Evolutionary conservation across 345 rosid genomes (phyloP), one percentile per base, ranked within the genome.

Genomic region (Heritiera fomes): DNA sequence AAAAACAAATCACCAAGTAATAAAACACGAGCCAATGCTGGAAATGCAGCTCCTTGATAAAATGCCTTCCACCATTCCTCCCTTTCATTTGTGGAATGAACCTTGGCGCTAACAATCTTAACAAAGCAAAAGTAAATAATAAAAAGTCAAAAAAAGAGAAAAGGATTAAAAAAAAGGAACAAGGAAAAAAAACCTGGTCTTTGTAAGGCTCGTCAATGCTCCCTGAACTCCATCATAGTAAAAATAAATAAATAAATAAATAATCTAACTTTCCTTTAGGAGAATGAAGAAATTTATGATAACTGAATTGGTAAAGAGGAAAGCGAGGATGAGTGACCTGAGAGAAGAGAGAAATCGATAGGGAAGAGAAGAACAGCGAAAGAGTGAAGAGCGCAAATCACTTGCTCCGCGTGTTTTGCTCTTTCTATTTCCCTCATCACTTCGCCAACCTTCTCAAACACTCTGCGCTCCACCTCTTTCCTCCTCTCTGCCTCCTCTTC

Each of bases 41-140:
- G 93, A 82, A 94, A 96, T 52, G 94, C 95, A 83, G 91, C 87
- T 47, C 99, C 97, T 56, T 49, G 72, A 46, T 90, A 96, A 80
- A 96, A 94, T 38, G 84, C 83, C 55, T 56, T 85, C 87, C 89
- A 87, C 86, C 82, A 86, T 52, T 84, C 83, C 7, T 71, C 79
- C 82, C 91, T 91, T 84, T 90, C 91, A 30, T 84, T 79, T 77
- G 76, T 78, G 6, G 85, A 84, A 82, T 90, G 88, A 73, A 78
- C 81, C 69, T 85, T 75, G 3, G 81, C 79, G 49, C 79, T 79
- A 38, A 77, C 82, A 70, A 90, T 75, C 98, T 93, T 78, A 45
- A 79, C 34, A 55, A 38, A 53, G 14, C 56, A 64, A 14, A 78
- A 80, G 63, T 4, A 59, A 74, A 58, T 63, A 81, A 72, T 40